Percentiles rank a stretch among this genome's conserved stretches.
Evolutionary conservation across 805 yeast species (phyloP).

Genomic region (Sungouiella thailandica): DNA sequence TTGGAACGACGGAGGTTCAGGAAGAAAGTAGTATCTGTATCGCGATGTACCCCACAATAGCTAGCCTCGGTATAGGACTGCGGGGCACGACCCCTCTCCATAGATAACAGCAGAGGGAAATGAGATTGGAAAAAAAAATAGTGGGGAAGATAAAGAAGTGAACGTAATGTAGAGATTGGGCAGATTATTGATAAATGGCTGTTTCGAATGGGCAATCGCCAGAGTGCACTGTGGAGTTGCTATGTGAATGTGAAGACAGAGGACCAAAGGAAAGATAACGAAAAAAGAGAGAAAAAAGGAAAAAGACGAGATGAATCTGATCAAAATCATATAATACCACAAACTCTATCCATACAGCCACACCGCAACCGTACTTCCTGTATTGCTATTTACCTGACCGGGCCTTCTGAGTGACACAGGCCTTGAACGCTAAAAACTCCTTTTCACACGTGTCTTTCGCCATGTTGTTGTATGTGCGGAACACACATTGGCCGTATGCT

Average conservation of each 20-base stretch:
- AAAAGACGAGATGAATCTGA: no score
- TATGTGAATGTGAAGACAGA: constrained; percentile 1
- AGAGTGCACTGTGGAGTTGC: neutral
- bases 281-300: neutral
- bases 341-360: neutral
- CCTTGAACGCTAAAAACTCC: constrained; percentile 46
- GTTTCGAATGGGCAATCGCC: neutral
- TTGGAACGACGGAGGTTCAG: no score
- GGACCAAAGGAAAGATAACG: constrained; percentile 1
- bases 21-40: no score
- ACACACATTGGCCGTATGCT: constrained; percentile 53
- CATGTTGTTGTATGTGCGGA: constrained; percentile 45
- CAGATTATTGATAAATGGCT: constrained; percentile 8
- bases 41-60: no score
- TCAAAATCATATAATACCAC: neutral
- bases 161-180: constrained; percentile 15
- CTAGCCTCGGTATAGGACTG: no score
- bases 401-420: constrained; percentile 39
- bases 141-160: neutral
- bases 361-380: neutral
- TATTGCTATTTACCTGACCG: neutral
- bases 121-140: no score
- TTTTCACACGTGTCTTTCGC: constrained; percentile 47
- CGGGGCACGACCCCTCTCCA: no score
- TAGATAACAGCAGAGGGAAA: no score